phyloP scores from a whole-genome alignment of 495 filamentous ascomycete genomes.

The Staphylotrichum longicolle region DNA sequence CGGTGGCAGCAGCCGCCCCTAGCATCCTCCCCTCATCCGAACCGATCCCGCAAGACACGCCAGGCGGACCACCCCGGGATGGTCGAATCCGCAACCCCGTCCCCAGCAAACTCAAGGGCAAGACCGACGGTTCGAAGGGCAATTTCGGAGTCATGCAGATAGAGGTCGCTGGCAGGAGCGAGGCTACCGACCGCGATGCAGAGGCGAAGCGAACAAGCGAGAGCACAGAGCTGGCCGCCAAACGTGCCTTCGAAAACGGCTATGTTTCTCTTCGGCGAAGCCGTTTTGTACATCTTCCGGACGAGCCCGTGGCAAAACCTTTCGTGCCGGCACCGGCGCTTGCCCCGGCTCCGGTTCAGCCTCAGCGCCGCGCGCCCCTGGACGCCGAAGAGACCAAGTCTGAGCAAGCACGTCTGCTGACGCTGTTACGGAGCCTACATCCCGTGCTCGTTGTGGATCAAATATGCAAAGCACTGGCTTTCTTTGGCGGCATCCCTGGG shows the following conservation, averaged over 20 bases:
- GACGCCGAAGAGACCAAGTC: slow-evolving; percentile 50
- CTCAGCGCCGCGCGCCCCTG: slow-evolving; percentile 33
- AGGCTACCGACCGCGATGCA: slow-evolving; percentile 47
- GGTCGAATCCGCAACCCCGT: slow-evolving; percentile 57
- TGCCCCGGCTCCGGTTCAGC: slow-evolving; percentile 3
- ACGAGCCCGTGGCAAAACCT: slow-evolving; percentile 28
- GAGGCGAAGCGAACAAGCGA: slow-evolving; percentile 57
- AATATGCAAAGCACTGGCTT: slow-evolving; percentile 56
- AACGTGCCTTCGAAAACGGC: slow-evolving; percentile 48
- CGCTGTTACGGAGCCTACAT: slow-evolving; percentile 51
- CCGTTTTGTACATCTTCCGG: slow-evolving; percentile 39
- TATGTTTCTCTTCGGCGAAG: slow-evolving; percentile 51
- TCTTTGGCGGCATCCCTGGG: slow-evolving; percentile 57
- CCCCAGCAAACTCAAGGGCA: slow-evolving; percentile 56
- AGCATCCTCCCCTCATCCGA: slow-evolving; percentile 23
- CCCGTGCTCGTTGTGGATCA: slow-evolving; percentile 55
- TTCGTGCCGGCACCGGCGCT: slow-evolving; percentile 19
- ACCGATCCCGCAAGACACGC: slow-evolving; percentile 26
- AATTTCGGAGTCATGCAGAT: slow-evolving; percentile 61
- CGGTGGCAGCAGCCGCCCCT: slow-evolving; percentile 13
- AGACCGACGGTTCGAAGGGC: slow-evolving; percentile 55
- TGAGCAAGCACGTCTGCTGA: slow-evolving; percentile 55
- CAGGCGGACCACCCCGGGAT: slow-evolving; percentile 37
- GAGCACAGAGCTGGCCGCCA: slow-evolving; percentile 53
- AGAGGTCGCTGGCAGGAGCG: slow-evolving; percentile 45